Conservation (phyloP, 2,329 filamentous ascomycete genomes). For the Aspergillus clavatus region DNA sequence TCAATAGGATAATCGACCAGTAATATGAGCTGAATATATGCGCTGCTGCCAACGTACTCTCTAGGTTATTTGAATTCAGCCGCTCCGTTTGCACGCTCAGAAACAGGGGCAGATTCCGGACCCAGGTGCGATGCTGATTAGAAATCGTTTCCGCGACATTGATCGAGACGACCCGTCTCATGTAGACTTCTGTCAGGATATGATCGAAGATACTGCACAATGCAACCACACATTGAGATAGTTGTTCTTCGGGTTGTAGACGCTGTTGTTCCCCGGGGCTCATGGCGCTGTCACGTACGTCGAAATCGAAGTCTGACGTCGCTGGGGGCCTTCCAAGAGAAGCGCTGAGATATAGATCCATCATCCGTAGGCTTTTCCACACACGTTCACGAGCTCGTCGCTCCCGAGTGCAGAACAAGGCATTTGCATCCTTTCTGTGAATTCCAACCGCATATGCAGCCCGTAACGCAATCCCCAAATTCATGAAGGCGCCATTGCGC, state of each 20-base stretch:
- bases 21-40: slow-evolving; percentile 50
- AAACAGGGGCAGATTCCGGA: slow-evolving; percentile 39
- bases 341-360: slow-evolving; percentile 50
- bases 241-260: slow-evolving; percentile 32
- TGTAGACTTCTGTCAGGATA: slow-evolving; percentile 41
- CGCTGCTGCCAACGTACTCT: slow-evolving; percentile 43
- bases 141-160: slow-evolving; percentile 40
- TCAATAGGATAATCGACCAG: slow-evolving; percentile 51
- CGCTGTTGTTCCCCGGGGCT: slow-evolving; percentile 19
- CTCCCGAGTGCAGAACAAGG: slow-evolving; percentile 43
- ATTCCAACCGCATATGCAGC: slow-evolving; percentile 51
- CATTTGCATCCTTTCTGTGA: slow-evolving; percentile 50
- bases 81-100: slow-evolving; percentile 45
- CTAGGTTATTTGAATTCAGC: slow-evolving; percentile 36
- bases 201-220: slow-evolving; percentile 41
- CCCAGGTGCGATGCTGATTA: slow-evolving; percentile 40
- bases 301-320: slow-evolving; percentile 49
- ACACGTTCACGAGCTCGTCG: slow-evolving; percentile 44
- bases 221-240: slow-evolving; percentile 46
- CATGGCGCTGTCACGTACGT: slow-evolving; percentile 32
- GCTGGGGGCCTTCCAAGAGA: slow-evolving; percentile 50
- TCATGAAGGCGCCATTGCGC: slow-evolving; percentile 50
- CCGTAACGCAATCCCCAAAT: slow-evolving; percentile 49
- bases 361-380: slow-evolving; percentile 50
- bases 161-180: slow-evolving; percentile 41